Base-by-base conservation (phyloP, 2,329 filamentous ascomycete species). In the Raffaelea ambrosiae region DNA sequence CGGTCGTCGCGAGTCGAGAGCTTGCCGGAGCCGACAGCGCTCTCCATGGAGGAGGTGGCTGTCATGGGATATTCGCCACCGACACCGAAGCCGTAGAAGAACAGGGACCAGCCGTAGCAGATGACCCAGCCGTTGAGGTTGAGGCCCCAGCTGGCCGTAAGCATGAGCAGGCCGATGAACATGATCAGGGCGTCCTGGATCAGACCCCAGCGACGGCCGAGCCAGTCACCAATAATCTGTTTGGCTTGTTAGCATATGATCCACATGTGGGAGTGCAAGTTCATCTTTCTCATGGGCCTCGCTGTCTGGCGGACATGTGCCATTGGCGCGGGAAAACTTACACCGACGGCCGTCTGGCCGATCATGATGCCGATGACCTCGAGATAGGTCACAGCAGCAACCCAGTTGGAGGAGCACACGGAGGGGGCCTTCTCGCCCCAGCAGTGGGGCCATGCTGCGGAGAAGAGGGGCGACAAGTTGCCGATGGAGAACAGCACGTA, bases 401-500 rank as follows among this genome's bases (percentile, higher is more conserved):
- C 69, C 91, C 91, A 96, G 55, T 87, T 86, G 56, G 77, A 66
- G 61, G 79, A 78, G 71, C 91, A 97, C 23, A 78, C 81, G 3
- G 76, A 65, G 36, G 47, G 26, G 0, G 61, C 62, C 21, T 72
- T 70, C 40, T 22, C 48, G 13, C 71, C 73, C 91, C 91, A 97
- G 72, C 91, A 97, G 3, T 69, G 57, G 1, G 81, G 78, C 76
- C 91, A 97, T 5, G 81, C 79, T 31, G 79, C 74, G 52, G 79
- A 67, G 61, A 95, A 91, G 11, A 97, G 75, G 4, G 90, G 86
- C 61, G 86, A 81, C 54, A 97, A 72, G 66, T 95, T 96, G 50
- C 91, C 91, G 57, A 97, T 96, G 53, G 90, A 96, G 74, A 97
- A 97, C 19, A 97, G 78, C 39, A 96, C 90, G 62, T 96, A 97